These are phyloP conservation scores for Rhodotorula graminis DNA, from an alignment of 768 basidiomycete genomes.

Conservation along the genomic window DNA sequence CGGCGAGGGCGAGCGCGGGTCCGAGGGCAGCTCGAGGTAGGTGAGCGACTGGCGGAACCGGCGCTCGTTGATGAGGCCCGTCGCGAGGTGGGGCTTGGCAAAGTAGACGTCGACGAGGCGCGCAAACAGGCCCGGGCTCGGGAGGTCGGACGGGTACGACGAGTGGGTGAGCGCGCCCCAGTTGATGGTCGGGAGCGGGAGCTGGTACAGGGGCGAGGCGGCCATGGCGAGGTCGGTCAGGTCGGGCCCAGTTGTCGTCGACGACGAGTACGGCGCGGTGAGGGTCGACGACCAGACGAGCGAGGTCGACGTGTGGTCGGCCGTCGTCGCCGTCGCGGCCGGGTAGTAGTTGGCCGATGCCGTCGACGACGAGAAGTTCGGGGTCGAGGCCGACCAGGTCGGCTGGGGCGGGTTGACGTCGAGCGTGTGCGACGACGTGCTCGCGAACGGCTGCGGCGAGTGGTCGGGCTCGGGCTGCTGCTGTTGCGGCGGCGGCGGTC, in stretches of 20 bases:
- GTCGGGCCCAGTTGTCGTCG: neutral
- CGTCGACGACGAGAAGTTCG: neutral
- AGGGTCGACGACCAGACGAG: neutral
- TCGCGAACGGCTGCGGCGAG: neutral
- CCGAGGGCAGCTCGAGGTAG: conserved; percentile 1
- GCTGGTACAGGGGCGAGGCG: neutral
- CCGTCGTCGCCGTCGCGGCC: neutral
- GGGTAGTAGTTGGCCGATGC: neutral
- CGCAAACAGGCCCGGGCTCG: neutral
- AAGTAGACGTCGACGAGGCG: conserved; percentile 37
- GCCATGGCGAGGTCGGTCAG: conserved; percentile 2
- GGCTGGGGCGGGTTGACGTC: neutral
- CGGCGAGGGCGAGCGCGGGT: conserved; percentile 20
- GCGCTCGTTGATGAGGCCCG: conserved; percentile 24
- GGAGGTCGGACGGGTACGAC: conserved; percentile 1
- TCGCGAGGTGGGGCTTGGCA: conserved; percentile 18
- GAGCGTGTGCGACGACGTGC: neutral
- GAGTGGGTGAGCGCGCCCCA: neutral
- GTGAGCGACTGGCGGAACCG: conserved; percentile 15
- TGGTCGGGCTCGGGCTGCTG: neutral
- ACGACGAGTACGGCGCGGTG: neutral
- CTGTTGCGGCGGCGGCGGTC: neutral
- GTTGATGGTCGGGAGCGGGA: neutral
- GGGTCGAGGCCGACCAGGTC: neutral
- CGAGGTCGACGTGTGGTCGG: neutral